These are phyloP conservation scores for Penicillium cosmopolitanum DNA, from an alignment of 495 filamentous ascomycete genomes.

Conservation along the genomic window DNA sequence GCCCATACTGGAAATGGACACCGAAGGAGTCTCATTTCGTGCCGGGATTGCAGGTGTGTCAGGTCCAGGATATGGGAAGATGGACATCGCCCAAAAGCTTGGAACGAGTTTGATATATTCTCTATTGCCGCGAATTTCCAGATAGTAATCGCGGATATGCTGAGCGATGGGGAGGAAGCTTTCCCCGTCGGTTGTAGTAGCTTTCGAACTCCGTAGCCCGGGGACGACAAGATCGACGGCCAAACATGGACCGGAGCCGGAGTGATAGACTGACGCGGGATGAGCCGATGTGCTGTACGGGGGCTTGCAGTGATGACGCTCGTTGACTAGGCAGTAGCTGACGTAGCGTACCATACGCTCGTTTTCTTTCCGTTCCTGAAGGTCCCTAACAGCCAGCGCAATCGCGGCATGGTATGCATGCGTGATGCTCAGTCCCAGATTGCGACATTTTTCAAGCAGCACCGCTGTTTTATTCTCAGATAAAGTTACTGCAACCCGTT, in stretches of 20 bases:
- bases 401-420: slow-evolving; percentile 35
- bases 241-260: neutral
- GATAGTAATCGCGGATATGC: neutral
- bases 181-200: neutral
- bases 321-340: slow-evolving; percentile 26
- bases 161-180: neutral
- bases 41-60: slow-evolving; percentile 29
- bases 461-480: neutral
- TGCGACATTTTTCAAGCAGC: neutral
- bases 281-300: slow-evolving; percentile 25
- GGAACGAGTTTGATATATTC: slow-evolving; percentile 20
- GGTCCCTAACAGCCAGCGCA: slow-evolving; percentile 24
- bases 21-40: slow-evolving; percentile 12
- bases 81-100: slow-evolving; percentile 20
- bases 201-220: neutral
- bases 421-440: slow-evolving; percentile 13
- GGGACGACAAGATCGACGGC: neutral
- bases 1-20: neutral
- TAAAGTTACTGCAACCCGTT: neutral
- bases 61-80: slow-evolving; percentile 24
- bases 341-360: slow-evolving; percentile 7
- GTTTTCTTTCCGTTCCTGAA: slow-evolving; percentile 21
- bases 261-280: neutral
- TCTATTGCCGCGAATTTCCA: slow-evolving; percentile 21
- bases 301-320: slow-evolving; percentile 23